Evolutionary conservation across 176 grass and related monocot species (phyloP).

Genomic region (Hordeum vulgare): DNA sequence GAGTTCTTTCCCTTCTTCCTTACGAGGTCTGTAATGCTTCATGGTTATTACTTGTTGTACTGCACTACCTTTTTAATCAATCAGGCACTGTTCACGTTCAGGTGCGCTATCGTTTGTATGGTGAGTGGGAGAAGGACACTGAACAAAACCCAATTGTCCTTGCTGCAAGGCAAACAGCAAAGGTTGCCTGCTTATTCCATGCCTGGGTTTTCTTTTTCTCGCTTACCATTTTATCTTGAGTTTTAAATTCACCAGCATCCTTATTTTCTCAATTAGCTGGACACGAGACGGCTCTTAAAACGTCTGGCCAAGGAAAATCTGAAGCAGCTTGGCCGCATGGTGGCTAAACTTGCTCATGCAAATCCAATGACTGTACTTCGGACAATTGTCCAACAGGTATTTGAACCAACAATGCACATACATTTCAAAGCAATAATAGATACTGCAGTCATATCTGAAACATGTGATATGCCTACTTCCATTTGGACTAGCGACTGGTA

Average conservation of each 20-base stretch:
- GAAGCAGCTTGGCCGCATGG: constrained; percentile 94
- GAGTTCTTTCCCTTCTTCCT: constrained; percentile 86
- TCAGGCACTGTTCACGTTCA: constrained; percentile 29
- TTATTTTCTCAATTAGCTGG: constrained; percentile 60
- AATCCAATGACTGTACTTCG: constrained; percentile 99
- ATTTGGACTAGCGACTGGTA: neutral
- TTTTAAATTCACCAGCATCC: constrained; percentile 6
- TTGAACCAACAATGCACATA: constrained; percentile 1
- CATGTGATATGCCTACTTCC: neutral
- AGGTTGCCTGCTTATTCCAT: constrained; percentile 46
- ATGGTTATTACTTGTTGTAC: constrained; percentile 11
- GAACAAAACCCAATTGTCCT: constrained; percentile 87
- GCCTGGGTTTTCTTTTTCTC: constrained; percentile 1
- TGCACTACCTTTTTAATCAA: constrained; percentile 13
- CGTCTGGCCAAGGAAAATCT: constrained; percentile 97
- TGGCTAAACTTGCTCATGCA: constrained; percentile 97
- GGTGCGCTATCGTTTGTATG: constrained; percentile 83
- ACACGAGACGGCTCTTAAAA: constrained; percentile 97
- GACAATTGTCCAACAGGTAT: constrained; percentile 97
- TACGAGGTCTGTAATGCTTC: constrained; percentile 63
- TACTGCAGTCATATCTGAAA: neutral
- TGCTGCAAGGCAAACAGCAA: constrained; percentile 89
- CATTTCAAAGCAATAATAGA: constrained; percentile 1
- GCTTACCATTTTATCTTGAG: constrained; percentile 8
- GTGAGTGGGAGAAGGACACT: constrained; percentile 94